Conservation (phyloP, 768 basidiomycete genomes). For the Coprinellus micaceus region DNA sequence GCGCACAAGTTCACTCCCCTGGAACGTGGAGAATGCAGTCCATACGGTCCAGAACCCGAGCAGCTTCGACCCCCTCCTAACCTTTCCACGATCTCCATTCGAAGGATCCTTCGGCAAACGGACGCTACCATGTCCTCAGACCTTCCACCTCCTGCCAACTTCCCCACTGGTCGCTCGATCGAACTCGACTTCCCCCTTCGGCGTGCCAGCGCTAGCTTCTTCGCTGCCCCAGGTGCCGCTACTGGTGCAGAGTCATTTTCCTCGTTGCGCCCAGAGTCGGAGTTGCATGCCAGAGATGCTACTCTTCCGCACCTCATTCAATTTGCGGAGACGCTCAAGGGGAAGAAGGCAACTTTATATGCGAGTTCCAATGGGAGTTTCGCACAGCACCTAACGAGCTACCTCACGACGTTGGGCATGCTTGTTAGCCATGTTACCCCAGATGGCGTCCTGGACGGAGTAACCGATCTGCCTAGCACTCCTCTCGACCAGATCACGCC, state of each 20-base stretch:
- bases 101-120: constrained; percentile 57
- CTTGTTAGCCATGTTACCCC: constrained; percentile 79
- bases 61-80: constrained; percentile 39
- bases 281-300: no score
- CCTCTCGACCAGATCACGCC: background rate
- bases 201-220: constrained; percentile 50
- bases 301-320: constrained; percentile 70
- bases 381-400: constrained; percentile 89
- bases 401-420: constrained; percentile 93
- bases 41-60: constrained; percentile 26
- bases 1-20: constrained; percentile 41
- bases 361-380: constrained; percentile 86
- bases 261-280: no score
- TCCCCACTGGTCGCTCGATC: constrained; percentile 51
- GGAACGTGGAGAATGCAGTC: constrained; percentile 15
- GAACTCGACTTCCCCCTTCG: constrained; percentile 62
- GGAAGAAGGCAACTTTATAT: constrained; percentile 79
- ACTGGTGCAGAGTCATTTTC: no score
- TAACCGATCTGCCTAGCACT: constrained; percentile 14
- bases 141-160: constrained; percentile 39
- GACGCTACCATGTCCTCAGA: constrained; percentile 47
- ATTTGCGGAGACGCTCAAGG: constrained; percentile 80
- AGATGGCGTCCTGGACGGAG: constrained; percentile 48
- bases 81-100: constrained; percentile 51
- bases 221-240: constrained; percentile 32